Conservation (phyloP, 768 basidiomycete genomes). For the Pholiota microspora region DNA sequence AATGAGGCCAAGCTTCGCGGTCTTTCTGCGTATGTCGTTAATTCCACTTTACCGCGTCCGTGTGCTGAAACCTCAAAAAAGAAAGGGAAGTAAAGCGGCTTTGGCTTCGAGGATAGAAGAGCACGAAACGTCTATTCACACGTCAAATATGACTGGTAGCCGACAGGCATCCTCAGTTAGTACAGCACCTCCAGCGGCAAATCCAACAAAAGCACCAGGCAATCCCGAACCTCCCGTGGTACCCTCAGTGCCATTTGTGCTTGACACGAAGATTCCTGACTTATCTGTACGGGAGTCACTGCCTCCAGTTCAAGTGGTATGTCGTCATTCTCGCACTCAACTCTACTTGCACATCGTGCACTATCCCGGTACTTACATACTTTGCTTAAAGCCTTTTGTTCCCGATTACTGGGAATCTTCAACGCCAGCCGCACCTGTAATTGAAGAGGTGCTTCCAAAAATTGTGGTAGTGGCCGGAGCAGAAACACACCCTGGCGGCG, state of each 20-base stretch:
- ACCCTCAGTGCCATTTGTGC: slow-evolving; percentile 28
- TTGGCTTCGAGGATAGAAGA: slow-evolving; percentile 55
- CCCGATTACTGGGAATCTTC: slow-evolving; percentile 46
- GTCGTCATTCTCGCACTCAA: slow-evolving; percentile 25
- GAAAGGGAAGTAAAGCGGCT: slow-evolving; percentile 58
- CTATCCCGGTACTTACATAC: not conserved
- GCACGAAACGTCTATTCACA: slow-evolving; percentile 35
- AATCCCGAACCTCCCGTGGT: slow-evolving; percentile 32
- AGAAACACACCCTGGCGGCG: slow-evolving; percentile 34
- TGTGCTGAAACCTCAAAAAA: slow-evolving; percentile 24
- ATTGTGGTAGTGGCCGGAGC: slow-evolving; percentile 42
- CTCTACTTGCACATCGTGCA: slow-evolving; percentile 13
- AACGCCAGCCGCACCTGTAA: slow-evolving; percentile 10
- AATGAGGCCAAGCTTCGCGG: slow-evolving; percentile 56
- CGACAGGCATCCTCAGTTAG: slow-evolving; percentile 17
- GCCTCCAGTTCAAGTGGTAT: slow-evolving; percentile 56
- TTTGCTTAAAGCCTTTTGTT: slow-evolving; percentile 37
- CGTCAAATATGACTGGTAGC: slow-evolving; percentile 6
- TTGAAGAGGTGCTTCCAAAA: slow-evolving; percentile 32
- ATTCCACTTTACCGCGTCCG: not conserved
- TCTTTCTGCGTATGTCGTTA: slow-evolving; percentile 46
- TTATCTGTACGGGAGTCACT: slow-evolving; percentile 40
- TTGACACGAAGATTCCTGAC: slow-evolving; percentile 59
- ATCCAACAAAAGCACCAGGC: slow-evolving; percentile 15
- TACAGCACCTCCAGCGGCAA: not conserved